Conservation (phyloP, 1,284 basidiomycete species). For the Moesziomyces antarcticus region DNA sequence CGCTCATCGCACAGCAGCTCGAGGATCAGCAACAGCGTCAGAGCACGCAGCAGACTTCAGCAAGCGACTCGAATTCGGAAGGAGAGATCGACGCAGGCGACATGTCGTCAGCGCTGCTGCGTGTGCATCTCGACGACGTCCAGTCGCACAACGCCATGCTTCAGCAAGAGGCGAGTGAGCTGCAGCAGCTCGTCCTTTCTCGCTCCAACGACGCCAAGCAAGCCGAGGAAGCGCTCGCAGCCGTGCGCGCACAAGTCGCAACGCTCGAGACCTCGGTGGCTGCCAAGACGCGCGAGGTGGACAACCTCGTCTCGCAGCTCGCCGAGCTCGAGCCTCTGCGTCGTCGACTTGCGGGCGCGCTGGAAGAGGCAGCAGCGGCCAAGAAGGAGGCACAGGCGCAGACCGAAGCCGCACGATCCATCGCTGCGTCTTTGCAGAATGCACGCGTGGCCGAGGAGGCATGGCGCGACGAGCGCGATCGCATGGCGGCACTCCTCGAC, state of each 20-base stretch:
- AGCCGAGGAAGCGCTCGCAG: conserved; percentile 24
- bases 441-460: conserved; percentile 34
- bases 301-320: conserved; percentile 14
- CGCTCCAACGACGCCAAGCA: conserved; percentile 26
- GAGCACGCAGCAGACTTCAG: conserved; percentile 1
- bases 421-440: conserved; percentile 30
- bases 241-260: conserved; percentile 15
- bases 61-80: conserved; percentile 12
- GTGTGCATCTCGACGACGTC: conserved; percentile 16
- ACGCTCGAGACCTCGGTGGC: conserved; percentile 22
- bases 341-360: conserved; percentile 16
- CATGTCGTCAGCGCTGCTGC: conserved; percentile 1
- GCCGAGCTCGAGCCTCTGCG: conserved; percentile 27
- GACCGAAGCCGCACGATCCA: conserved; percentile 22
- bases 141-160: conserved; percentile 18
- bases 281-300: conserved; percentile 29
- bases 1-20: conserved; percentile 16
- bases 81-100: conserved; percentile 16
- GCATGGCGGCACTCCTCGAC: conserved; percentile 26
- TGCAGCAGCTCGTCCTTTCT: conserved; percentile 10
- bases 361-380: conserved; percentile 11
- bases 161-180: conserved; percentile 19
- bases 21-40: conserved; percentile 14
- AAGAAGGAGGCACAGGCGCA: conserved; percentile 20
- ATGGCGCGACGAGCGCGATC: conserved; percentile 35